phyloP scores from a whole-genome alignment of 345 rosid genomes.

The Ceriops zippeliana region DNA sequence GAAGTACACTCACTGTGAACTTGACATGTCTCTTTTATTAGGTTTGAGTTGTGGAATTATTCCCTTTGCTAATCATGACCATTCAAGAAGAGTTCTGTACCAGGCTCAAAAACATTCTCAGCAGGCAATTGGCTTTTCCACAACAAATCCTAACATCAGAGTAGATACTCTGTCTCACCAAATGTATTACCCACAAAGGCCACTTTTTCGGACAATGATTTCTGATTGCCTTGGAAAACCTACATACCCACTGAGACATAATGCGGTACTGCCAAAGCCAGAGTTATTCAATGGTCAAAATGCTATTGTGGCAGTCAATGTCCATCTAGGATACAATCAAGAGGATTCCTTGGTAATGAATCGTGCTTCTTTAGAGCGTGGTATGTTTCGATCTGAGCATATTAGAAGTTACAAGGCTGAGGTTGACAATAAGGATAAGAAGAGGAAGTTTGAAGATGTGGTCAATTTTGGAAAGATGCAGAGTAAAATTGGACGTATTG shows the following conservation, averaged over 20 bases:
- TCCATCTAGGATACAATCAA: constrained; percentile 89
- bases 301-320: constrained; percentile 90
- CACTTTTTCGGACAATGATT: constrained; percentile 71
- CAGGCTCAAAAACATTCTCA: constrained; percentile 87
- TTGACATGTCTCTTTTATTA: constrained; percentile 74
- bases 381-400: constrained; percentile 88
- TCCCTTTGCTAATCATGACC: constrained; percentile 88
- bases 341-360: constrained; percentile 95
- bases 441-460: constrained; percentile 49
- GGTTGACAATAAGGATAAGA: constrained; percentile 75
- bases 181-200: constrained; percentile 77
- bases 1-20: constrained; percentile 68
- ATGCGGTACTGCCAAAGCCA: constrained; percentile 42
- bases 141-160: constrained; percentile 76
- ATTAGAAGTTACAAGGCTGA: constrained; percentile 88
- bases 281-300: constrained; percentile 84
- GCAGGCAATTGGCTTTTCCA: constrained; percentile 86
- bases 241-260: constrained; percentile 31
- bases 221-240: constrained; percentile 68
- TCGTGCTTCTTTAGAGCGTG: constrained; percentile 81
- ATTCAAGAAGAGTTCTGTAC: constrained; percentile 84
- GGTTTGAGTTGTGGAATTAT: constrained; percentile 86
- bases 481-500: constrained; percentile 74
- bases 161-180: constrained; percentile 80
- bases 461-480: constrained; percentile 64